Conservation (phyloP, 768 basidiomycete species). For the Auriscalpium orientale region DNA sequence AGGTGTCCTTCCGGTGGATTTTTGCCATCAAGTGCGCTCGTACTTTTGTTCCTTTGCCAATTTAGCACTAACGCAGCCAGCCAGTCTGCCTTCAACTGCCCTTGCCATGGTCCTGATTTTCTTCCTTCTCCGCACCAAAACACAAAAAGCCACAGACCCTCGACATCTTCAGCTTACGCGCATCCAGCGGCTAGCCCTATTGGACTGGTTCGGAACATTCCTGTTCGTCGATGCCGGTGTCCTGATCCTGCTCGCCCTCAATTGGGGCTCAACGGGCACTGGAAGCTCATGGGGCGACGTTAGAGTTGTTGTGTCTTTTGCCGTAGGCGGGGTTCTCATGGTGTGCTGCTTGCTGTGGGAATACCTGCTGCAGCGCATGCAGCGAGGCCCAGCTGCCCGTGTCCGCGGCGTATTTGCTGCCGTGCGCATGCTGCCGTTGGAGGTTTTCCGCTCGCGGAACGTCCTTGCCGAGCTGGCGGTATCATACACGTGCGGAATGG, state of each 20-base stretch:
- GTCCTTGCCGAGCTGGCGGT: slow-evolving; percentile 31
- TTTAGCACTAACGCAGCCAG: not conserved
- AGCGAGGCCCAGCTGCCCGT: not conserved
- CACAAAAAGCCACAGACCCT: slow-evolving; percentile 15
- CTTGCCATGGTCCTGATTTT: slow-evolving; percentile 32
- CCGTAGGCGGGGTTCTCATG: slow-evolving; percentile 37
- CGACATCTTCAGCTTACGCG: slow-evolving; percentile 5
- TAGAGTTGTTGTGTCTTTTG: slow-evolving; percentile 40
- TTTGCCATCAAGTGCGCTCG: slow-evolving; percentile 45
- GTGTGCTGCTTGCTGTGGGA: slow-evolving; percentile 37
- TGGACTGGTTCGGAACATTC: slow-evolving; percentile 42
- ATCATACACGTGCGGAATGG: slow-evolving; percentile 36
- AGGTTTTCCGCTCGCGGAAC: slow-evolving; percentile 35
- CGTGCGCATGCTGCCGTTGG: slow-evolving; percentile 40
- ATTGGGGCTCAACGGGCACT: slow-evolving; percentile 37
- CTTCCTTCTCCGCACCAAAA: slow-evolving; percentile 31
- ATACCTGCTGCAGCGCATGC: slow-evolving; percentile 27
- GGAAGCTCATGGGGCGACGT: slow-evolving; percentile 27
- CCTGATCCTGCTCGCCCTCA: slow-evolving; percentile 41
- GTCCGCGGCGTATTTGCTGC: slow-evolving; percentile 14
- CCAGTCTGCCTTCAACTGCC: slow-evolving; percentile 33
- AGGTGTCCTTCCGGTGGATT: slow-evolving; percentile 42
- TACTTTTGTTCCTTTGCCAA: not conserved
- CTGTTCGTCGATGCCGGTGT: slow-evolving; percentile 38
- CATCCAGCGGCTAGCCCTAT: slow-evolving; percentile 20